Base-by-base conservation (phyloP, 345 rosid genomes). In the Hibiscus syriacus region DNA sequence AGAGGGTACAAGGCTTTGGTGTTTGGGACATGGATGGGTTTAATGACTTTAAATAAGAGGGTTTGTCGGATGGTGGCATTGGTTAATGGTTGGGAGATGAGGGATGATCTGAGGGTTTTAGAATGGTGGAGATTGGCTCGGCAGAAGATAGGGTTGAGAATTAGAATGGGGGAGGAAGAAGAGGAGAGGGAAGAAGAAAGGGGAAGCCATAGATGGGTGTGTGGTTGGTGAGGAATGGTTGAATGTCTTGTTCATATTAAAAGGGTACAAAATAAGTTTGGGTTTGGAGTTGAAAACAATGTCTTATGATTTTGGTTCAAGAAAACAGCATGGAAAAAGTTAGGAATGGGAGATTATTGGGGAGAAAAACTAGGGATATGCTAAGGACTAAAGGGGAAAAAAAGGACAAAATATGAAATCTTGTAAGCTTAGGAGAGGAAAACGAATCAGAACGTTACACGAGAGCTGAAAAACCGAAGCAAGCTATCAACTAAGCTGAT, bases 1-100 rank as follows among this genome's bases (percentile, higher is more conserved):
- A 77, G 80, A 80, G 69, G 0, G 83, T 74, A 79, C 92, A 92
- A 0, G 90, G 90, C 22, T n/a, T 70, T 65, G 22, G 80, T 66
- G 3, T 67, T 74, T 59, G 86, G 77, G 50, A 75, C 50, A 0
- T 70, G 50, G 54, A 79, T 82, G 52, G 97, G 96, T 73, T 82
- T 82, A 61, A 84, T 81, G 4, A 92, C 98, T 67, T 92, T 97
- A 92, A 92, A 86, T 50, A 92, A 92, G 45, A 73, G 80, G 27
- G 85, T 83, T 2, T 88, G 93, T 4, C 82, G 70, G 29, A 85
- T 55, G 19, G 48, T 30, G 26, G 67, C 38, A 71, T 74, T 59
- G 75, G 70, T 49, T 70, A 68, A 55, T 72, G 73, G 78, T 22
- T 80, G 84, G 41, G 75, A 69, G 65, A 77, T 53, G 22, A 71